Base-by-base conservation (phyloP, 352 stramenopile species). In the Phytophthora cryptogea region DNA sequence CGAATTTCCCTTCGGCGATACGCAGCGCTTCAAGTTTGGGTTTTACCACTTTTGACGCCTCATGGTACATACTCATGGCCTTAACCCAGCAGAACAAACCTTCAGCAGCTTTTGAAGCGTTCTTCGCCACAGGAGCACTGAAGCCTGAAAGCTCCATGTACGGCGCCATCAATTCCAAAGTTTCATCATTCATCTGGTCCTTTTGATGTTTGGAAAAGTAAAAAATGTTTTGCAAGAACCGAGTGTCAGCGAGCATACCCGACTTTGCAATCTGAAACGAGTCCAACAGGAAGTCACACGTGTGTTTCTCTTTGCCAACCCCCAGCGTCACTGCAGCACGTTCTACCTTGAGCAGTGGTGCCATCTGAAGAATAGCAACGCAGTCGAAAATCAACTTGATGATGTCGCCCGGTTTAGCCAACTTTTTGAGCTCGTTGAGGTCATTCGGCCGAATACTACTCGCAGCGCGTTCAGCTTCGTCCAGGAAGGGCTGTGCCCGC, bases 301-400 rank as follows among this genome's bases (percentile, higher is more conserved):
- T 87, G 59, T 92, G 83, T 53, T 97, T 97, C 48, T 96, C 88
- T 57, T 96, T 95, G 1, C 86, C 87, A 4, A 96, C 76, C 16
- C 87, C 79, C 13, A 92, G 49, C 8, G 80, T 89, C 27, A 93
- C 64, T 6, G 62, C 59, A 4, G 71, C 52, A 11, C 82, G 80
- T 57, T 92, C 81, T 0, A 91, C 69, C 52, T 89, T 89, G 13
- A 88, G 56, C 39, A 97, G 51, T 14, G 84, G 87, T 40, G 80
- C 80, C 82, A 96, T 95, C 54, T 96, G 88, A 45, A 97, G 62
- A 11, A 98, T 77, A 7, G 78, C 74, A 0, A 97, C 91, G 52
- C 88, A 92, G 71, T 98, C 92, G 54, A 98, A 97, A 44, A 97
- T 96, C 5, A 97, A 69, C 40, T 96, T 96, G 72, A 98, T 97